phyloP scores from a whole-genome alignment of 495 filamentous ascomycete species.

The Penicillium macrosclerotiorum region DNA sequence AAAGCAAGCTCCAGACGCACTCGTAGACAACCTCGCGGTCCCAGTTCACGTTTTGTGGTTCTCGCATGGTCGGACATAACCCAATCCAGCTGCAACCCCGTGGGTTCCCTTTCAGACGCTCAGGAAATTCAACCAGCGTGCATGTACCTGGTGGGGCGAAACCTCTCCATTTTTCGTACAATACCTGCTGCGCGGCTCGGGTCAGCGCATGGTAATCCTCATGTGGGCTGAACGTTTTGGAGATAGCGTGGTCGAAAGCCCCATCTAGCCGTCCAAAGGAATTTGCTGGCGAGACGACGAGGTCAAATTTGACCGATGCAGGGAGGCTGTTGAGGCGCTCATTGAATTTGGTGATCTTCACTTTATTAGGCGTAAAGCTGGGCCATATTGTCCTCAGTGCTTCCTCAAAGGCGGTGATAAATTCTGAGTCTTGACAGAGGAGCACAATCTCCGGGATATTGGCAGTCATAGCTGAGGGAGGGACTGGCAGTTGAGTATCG shows the following conservation, averaged over 20 bases:
- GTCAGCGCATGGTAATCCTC: constrained; percentile 48
- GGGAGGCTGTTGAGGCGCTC: constrained; percentile 31
- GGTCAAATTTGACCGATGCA: constrained; percentile 32
- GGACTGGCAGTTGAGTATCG: no score
- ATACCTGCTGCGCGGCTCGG: constrained; percentile 30
- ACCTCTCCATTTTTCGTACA: constrained; percentile 48
- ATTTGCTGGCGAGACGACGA: constrained; percentile 53
- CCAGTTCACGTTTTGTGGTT: constrained; percentile 40
- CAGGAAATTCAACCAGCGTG: constrained; percentile 42
- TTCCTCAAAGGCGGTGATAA: constrained; percentile 30
- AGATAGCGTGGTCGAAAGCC: constrained; percentile 54
- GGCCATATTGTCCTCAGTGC: constrained; percentile 23
- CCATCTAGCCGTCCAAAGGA: constrained; percentile 52
- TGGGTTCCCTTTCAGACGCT: constrained; percentile 23
- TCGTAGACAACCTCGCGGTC: constrained; percentile 55
- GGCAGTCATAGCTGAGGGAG: constrained; percentile 14
- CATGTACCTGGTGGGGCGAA: constrained; percentile 50
- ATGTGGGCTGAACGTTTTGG: constrained; percentile 41
- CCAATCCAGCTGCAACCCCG: constrained; percentile 44
- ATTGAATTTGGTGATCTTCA: constrained; percentile 36
- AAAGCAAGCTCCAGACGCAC: constrained; percentile 51
- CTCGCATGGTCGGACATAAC: constrained; percentile 52
- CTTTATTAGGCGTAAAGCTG: constrained; percentile 6
- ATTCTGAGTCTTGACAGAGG: constrained; percentile 32
- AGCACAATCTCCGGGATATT: constrained; percentile 41